Base-by-base conservation (phyloP, 1,284 basidiomycete species). In the Coriolopsis trogii region DNA sequence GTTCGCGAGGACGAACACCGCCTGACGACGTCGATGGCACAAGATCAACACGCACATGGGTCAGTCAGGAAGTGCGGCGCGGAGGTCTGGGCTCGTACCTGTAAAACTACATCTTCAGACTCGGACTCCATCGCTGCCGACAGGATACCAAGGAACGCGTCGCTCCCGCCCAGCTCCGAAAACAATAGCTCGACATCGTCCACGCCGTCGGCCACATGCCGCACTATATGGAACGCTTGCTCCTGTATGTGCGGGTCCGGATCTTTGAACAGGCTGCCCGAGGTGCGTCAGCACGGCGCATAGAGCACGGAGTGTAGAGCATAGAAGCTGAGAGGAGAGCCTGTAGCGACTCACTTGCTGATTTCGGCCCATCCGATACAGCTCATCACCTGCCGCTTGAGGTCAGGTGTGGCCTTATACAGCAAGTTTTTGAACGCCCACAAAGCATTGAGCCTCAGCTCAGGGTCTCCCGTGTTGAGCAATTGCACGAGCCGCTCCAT, bases 371-470 rank as follows among this genome's bases (percentile, higher is more conserved):
- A 93, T 0, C 81, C 81, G 5, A 95, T 63, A 23, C 76, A 70
- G 8, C 70, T 67, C 80, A 92, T 88, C 9, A 92, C 78, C 41
- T 76, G 70, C 28, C 70, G 70, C 68, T 91, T 93, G 38, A 81
- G 78, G 37, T 77, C 73, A 18, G 75, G 70, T 3, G 69, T 71
- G 23, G 84, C 82, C 62, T 86, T 87, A 65, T 80, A 80, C 5
- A 90, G 64, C 16, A 91, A 62, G 63, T 94, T 95, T 69, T 91
- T 93, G 41, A 93, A 70, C 0, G 86, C 85, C 91, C 92, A 94
- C 10, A 94, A 66, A 0, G 87, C 83, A 56, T 85, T 91, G 36
- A 87, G 65, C 10, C 81, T 73, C 8, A 94, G 71, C 1, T 77
- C 75, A 12, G 78, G 72, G 56, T 91, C 83, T 0, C 74, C 73